Evolutionary conservation across 139 green algal genomes (phyloP).

Genomic region (Chara braunii): DNA sequence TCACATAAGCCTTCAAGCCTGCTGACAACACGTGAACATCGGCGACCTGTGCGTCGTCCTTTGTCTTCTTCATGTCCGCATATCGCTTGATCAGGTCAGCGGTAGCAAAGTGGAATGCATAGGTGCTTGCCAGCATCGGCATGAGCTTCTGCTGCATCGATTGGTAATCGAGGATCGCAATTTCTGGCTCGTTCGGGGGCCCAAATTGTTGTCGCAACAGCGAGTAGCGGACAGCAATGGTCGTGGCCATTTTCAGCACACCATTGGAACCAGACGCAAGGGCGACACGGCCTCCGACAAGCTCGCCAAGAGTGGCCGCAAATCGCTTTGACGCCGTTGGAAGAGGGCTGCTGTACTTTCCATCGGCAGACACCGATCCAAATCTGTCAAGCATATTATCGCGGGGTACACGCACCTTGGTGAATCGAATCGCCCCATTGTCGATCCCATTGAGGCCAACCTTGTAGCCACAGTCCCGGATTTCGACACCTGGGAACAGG

Average conservation of each 20-base stretch:
- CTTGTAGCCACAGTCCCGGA: conserved; percentile 88
- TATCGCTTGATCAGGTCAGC: conserved; percentile 30
- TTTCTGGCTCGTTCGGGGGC: conserved; percentile 24
- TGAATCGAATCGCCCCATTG: conserved; percentile 73
- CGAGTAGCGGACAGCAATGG: conserved; percentile 73
- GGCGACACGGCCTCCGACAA: conserved; percentile 65
- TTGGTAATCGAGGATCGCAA: conserved; percentile 41
- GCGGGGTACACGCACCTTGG: conserved; percentile 28
- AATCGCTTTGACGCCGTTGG: conserved; percentile 58
- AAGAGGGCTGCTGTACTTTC: conserved; percentile 15
- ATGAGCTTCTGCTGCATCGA: conserved; percentile 42
- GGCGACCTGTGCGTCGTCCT: conserved; percentile 22
- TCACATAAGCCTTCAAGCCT: conserved; percentile 37
- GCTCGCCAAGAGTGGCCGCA: conserved; percentile 69
- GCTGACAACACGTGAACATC: conserved; percentile 36
- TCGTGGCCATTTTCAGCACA: conserved; percentile 65
- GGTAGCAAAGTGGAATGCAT: conserved; percentile 35
- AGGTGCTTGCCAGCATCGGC: conserved; percentile 37
- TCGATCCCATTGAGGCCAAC: conserved; percentile 84
- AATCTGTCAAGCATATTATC: conserved; percentile 36
- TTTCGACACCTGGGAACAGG: conserved; percentile 71
- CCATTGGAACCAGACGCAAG: conserved; percentile 72
- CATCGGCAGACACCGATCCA: conserved; percentile 17
- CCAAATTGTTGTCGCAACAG: conserved; percentile 62
- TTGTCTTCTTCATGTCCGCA: conserved; percentile 32